phyloP scores from a whole-genome alignment of 805 yeast genomes.

The Brettanomyces naardenensis region DNA sequence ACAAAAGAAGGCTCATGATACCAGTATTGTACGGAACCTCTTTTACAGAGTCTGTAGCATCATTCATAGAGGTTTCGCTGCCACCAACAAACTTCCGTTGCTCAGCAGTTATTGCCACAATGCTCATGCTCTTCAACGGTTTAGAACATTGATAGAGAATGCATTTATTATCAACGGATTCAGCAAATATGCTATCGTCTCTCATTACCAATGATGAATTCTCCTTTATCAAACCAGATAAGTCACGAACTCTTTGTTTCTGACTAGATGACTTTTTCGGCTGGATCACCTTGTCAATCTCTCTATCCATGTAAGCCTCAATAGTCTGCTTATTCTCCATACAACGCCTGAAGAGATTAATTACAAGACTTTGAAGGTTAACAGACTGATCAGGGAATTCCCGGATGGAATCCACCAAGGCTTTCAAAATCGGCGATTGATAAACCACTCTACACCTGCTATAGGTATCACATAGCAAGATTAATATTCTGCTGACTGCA shows the following conservation, averaged over 20 bases:
- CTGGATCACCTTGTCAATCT: slow-evolving; percentile 36
- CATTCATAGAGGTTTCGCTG: slow-evolving; percentile 19
- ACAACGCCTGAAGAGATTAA: slow-evolving; percentile 56
- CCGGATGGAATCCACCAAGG: slow-evolving; percentile 37
- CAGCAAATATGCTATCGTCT: slow-evolving; percentile 18
- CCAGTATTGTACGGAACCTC: slow-evolving; percentile 34
- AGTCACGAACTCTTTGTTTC: slow-evolving; percentile 29
- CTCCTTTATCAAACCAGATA: slow-evolving; percentile 35
- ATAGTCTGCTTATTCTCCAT: slow-evolving; percentile 54
- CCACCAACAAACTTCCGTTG: slow-evolving; percentile 14
- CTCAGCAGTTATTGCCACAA: slow-evolving; percentile 16
- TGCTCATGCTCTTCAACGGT: slow-evolving; percentile 13
- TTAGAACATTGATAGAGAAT: slow-evolving; percentile 12
- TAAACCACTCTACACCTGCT: slow-evolving; percentile 32
- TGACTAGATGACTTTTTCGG: slow-evolving; percentile 10
- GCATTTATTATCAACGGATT: slow-evolving; percentile 15
- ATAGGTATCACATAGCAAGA: slow-evolving; percentile 43
- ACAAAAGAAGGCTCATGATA: slow-evolving; percentile 52
- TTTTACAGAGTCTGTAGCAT: slow-evolving; percentile 12
- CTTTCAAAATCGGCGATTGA: slow-evolving; percentile 37
- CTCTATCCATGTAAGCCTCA: slow-evolving; percentile 40
- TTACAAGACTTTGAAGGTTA: slow-evolving; percentile 38
- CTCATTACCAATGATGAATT: slow-evolving; percentile 39
- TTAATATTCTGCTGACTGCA: slow-evolving; percentile 46
- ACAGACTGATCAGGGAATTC: slow-evolving; percentile 28